Evolutionary conservation across 2,329 filamentous ascomycete species (phyloP), one percentile per base, ranked within the genome.

Genomic region (Chaetomium globosum): DNA sequence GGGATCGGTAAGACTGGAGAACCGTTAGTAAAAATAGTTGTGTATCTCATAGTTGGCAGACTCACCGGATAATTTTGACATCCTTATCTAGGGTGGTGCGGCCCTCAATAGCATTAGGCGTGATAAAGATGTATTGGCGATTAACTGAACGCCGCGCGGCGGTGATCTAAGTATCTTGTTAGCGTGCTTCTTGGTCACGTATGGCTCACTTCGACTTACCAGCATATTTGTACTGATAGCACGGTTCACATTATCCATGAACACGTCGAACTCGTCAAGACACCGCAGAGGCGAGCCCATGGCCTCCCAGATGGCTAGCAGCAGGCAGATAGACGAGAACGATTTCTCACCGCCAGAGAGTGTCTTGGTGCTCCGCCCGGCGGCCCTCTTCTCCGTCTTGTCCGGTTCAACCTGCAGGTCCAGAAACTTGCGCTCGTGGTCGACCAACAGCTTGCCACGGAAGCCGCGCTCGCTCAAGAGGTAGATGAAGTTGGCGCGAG

Each of bases 241-340:
- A 67, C 95, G 88, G 77, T 99, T 99, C 65, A 98, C 92, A 71
- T 90, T 92, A 78, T 99, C 95, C 95, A 99, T 99, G 82, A 97
- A 99, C 36, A 99, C 95, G 75, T 99, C 95, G 74, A 98, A 99
- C 78, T 99, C 95, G 77, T 99, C 95, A 61, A 99, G 82, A 74
- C 95, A 99, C 62, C 95, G 87, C 67, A 99, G 89, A 0, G 93
- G 94, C 21, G 93, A 96, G 12, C 95, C 94, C 89, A 99, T 99
- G 33, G 95, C 94, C 75, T 99, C 95, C 95, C 95, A 99, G 21
- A 99, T 89, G 2, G 93, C 87, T 36, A 99, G 83, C 62, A 99
- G 81, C 71, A 99, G 85, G 78, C 95, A 99, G 66, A 98, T 96
- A 4, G 94, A 97, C 3, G 93, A 96, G 76, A 98, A 99, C 0